A percentile compares a stretch with the other conserved stretches of the same genome.
phyloP scores from a whole-genome alignment of 495 filamentous ascomycete genomes.

The Hyaloscypha finlandica region DNA sequence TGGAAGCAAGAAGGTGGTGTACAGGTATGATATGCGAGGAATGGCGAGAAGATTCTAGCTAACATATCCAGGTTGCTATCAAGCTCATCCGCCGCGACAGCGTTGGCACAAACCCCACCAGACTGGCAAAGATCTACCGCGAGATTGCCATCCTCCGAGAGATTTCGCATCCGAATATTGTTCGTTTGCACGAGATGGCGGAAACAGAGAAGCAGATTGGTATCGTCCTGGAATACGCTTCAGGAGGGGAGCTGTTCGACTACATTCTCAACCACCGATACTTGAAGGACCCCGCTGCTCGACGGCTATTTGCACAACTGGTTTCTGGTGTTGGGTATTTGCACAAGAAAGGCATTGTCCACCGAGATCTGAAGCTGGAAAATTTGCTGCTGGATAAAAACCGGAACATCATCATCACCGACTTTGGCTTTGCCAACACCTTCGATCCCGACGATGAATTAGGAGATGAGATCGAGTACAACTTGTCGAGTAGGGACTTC shows the following conservation, averaged over 20 bases:
- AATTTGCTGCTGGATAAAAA: slow-evolving; percentile 95
- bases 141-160: slow-evolving; percentile 89
- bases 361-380: slow-evolving; percentile 96
- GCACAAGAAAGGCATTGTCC: slow-evolving; percentile 98
- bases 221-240: slow-evolving; percentile 98
- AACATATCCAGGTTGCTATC: slow-evolving; percentile 75
- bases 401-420: slow-evolving; percentile 98
- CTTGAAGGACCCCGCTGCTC: slow-evolving; percentile 87
- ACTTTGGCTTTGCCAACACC: slow-evolving; percentile 98
- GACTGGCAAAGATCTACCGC: slow-evolving; percentile 94
- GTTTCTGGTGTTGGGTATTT: slow-evolving; percentile 97
- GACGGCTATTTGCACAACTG: slow-evolving; percentile 91
- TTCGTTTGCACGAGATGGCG: slow-evolving; percentile 96
- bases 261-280: slow-evolving; percentile 97
- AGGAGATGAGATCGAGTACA: slow-evolving; percentile 86
- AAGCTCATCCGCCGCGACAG: slow-evolving; percentile 94
- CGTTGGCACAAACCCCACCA: slow-evolving; percentile 79
- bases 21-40: slow-evolving; percentile 47
- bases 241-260: slow-evolving; percentile 96
- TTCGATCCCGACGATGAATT: slow-evolving; percentile 90
- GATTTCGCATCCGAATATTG: slow-evolving; percentile 93
- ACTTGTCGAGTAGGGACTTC: slow-evolving; percentile 79
- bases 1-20: slow-evolving; percentile 96
- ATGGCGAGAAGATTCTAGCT: slow-evolving; percentile 17
- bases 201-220: slow-evolving; percentile 96